phyloP scores from a whole-genome alignment of 2,329 filamentous ascomycete species.

The Plenodomus biglobosus region DNA sequence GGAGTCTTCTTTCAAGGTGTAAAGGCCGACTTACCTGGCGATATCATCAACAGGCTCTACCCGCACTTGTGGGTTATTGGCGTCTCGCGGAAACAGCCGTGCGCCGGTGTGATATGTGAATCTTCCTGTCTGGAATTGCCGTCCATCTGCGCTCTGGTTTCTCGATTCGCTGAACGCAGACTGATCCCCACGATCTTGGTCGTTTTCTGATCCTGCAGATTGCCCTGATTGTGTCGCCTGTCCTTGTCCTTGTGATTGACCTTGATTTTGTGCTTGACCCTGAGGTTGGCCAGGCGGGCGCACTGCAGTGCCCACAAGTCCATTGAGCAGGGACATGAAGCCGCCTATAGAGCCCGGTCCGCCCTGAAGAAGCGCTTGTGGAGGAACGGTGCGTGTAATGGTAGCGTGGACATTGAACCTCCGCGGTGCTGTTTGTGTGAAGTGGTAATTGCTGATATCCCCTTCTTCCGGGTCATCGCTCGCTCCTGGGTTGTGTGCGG shows the following conservation, averaged over 20 bases:
- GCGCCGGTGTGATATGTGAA: conserved; percentile 39
- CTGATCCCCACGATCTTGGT: conserved; percentile 4
- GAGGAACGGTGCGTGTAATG: conserved; percentile 37
- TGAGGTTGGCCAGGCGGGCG: conserved; percentile 12
- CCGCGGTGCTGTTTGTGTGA: conserved; percentile 41
- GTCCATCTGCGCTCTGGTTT: conserved; percentile 14
- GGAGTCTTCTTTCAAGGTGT: neutral
- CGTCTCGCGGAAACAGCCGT: conserved; percentile 54
- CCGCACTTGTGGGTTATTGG: conserved; percentile 53
- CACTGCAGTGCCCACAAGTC: conserved; percentile 43
- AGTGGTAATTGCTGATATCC: conserved; percentile 52
- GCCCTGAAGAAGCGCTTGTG: conserved; percentile 19
- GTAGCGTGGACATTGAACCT: conserved; percentile 41
- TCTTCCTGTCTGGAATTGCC: conserved; percentile 17
- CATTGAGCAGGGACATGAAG: conserved; percentile 52
- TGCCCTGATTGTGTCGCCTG: conserved; percentile 14
- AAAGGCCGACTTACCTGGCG: conserved; percentile 47
- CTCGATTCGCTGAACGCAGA: conserved; percentile 19
- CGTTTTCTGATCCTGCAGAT: conserved; percentile 11
- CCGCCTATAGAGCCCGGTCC: conserved; percentile 41
- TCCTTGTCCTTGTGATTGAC: conserved; percentile 12
- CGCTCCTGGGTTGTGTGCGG: conserved; percentile 54
- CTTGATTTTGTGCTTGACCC: conserved; percentile 13
- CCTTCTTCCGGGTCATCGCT: conserved; percentile 54
- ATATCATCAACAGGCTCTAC: conserved; percentile 52